phyloP scores from a whole-genome alignment of 139 green algal species.

The Ettlia oleoabundans region DNA sequence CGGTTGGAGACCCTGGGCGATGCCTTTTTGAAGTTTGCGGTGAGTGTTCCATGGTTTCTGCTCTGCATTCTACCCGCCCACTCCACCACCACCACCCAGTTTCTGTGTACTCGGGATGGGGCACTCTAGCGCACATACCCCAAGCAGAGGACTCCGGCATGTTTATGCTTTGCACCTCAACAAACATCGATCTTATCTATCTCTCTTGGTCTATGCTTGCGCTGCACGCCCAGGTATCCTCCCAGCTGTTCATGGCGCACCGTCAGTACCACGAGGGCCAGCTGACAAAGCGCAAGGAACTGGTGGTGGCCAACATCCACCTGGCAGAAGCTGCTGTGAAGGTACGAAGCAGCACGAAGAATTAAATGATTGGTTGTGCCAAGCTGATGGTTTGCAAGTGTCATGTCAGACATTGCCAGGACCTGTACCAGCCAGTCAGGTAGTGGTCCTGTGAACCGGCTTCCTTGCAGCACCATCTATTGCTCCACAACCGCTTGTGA shows the following conservation, averaged over 20 bases:
- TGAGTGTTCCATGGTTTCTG: background rate
- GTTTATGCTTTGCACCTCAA: no score
- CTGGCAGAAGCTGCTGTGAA: conserved; percentile 25
- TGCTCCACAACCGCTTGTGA: background rate
- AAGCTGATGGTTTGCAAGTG: background rate
- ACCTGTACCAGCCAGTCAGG: no score
- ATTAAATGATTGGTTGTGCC: background rate
- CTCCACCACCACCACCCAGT: no score
- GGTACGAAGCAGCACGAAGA: conserved; percentile 3
- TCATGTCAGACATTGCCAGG: no score
- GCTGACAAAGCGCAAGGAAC: conserved; percentile 53
- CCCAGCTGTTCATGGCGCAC: conserved; percentile 35
- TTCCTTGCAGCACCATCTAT: background rate
- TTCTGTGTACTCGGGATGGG: no score
- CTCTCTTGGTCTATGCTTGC: no score
- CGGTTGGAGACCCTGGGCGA: conserved; percentile 59
- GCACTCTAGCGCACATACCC: no score
- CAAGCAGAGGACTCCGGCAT: no score
- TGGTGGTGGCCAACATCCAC: conserved; percentile 49
- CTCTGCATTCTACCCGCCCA: no score
- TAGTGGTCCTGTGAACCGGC: no score
- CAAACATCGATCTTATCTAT: no score
- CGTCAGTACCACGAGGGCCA: conserved; percentile 53
- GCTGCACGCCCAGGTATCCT: conserved; percentile 17
- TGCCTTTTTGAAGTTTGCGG: conserved; percentile 54